These are phyloP conservation scores for Dothistroma pini DNA, from an alignment of 2,329 filamentous ascomycete genomes.

Conservation along the genomic window DNA sequence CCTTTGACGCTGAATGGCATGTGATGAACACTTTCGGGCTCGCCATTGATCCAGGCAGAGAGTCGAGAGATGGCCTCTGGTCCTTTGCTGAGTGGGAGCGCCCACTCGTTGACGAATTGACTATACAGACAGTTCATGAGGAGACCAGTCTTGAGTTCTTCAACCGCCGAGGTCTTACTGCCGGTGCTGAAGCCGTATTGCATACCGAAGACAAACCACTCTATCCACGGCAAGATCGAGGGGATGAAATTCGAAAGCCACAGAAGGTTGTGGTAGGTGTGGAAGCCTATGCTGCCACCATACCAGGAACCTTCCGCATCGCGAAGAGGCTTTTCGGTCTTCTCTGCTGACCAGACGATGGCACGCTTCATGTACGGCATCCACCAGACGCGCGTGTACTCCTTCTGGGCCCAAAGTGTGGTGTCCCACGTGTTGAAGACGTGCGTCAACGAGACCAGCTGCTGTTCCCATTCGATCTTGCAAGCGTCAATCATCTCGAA, in stretches of 20 bases:
- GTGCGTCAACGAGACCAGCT: slow-evolving; percentile 64
- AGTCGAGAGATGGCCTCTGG: slow-evolving; percentile 82
- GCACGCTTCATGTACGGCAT: slow-evolving; percentile 86
- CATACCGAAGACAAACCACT: slow-evolving; percentile 97
- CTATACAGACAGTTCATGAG: slow-evolving; percentile 97
- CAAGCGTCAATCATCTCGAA: slow-evolving; percentile 76
- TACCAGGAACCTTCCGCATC: slow-evolving; percentile 70
- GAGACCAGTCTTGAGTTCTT: slow-evolving; percentile 74
- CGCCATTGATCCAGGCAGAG: slow-evolving; percentile 78
- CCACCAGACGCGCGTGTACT: slow-evolving; percentile 98
- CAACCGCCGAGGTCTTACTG: slow-evolving; percentile 66
- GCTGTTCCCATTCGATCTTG: slow-evolving; percentile 83
- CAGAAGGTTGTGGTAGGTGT: slow-evolving; percentile 88
- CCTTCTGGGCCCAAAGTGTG: slow-evolving; percentile 74
- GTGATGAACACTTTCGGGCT: slow-evolving; percentile 60
- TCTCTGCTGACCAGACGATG: slow-evolving; percentile 85
- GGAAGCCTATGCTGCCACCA: slow-evolving; percentile 75
- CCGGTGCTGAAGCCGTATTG: slow-evolving; percentile 86
- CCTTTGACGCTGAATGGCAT: slow-evolving; percentile 80
- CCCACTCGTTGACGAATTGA: slow-evolving; percentile 99
- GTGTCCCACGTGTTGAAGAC: slow-evolving; percentile 69
- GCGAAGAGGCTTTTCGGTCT: slow-evolving; percentile 60
- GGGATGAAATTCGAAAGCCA: slow-evolving; percentile 76
- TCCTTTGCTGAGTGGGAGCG: slow-evolving; percentile 77
- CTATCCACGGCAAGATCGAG: slow-evolving; percentile 76